Conservation (phyloP, 768 basidiomycete genomes). For the Hypholoma sublateritium region DNA sequence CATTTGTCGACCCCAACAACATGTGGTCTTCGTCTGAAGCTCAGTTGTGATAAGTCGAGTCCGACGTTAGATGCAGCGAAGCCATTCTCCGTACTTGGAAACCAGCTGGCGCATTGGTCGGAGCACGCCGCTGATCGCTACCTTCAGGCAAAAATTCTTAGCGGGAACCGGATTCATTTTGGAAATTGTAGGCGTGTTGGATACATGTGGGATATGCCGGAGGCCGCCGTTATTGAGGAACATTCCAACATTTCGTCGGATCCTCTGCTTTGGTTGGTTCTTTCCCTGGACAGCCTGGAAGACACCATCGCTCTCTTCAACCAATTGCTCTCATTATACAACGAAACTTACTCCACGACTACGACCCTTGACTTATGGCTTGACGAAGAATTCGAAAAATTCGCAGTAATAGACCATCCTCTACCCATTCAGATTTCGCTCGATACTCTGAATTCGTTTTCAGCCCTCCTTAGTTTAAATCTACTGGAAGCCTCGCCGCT, state of each 20-base stretch:
- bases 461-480: slow-evolving; percentile 16
- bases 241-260: slow-evolving; percentile 15
- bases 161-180: slow-evolving; percentile 23
- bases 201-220: slow-evolving; percentile 23
- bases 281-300: slow-evolving; percentile 13
- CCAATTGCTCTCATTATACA: slow-evolving; percentile 18
- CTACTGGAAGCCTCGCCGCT: slow-evolving; percentile 18
- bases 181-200: slow-evolving; percentile 23
- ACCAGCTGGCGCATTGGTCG: slow-evolving; percentile 19
- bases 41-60: slow-evolving; percentile 6
- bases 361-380: slow-evolving; percentile 21
- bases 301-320: slow-evolving; percentile 16
- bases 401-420: neutral
- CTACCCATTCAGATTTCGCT: slow-evolving; percentile 7
- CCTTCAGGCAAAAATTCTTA: slow-evolving; percentile 23
- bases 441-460: slow-evolving; percentile 14
- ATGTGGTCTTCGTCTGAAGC: slow-evolving; percentile 21
- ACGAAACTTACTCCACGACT: slow-evolving; percentile 18
- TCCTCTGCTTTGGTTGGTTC: slow-evolving; percentile 21
- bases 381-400: slow-evolving; percentile 21
- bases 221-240: slow-evolving; percentile 15
- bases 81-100: slow-evolving; percentile 17
- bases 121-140: slow-evolving; percentile 13
- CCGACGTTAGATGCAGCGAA: slow-evolving; percentile 3
- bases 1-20: slow-evolving; percentile 16